Evolutionary conservation across 345 rosid species (phyloP).

Genomic region (Populus deltoides): DNA sequence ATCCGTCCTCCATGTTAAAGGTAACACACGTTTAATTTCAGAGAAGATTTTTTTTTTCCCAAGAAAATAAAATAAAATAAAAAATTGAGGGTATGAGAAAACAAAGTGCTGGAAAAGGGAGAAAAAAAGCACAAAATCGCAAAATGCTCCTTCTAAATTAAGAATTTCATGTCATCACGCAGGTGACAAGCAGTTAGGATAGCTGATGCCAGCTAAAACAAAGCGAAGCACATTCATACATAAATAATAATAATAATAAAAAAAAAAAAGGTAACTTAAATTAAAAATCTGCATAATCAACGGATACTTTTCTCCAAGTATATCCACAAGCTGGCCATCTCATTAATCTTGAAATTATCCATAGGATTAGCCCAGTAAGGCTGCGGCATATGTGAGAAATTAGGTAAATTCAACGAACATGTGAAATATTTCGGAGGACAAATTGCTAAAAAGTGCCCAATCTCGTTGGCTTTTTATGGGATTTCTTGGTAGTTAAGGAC

Average conservation of each 20-base stretch:
- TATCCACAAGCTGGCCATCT: slow-evolving; percentile 12
- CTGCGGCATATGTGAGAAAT: not conserved
- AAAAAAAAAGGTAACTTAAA: too few relatives aligned
- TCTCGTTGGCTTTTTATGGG: not conserved
- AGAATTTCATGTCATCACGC: not conserved
- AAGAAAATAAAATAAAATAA: not conserved
- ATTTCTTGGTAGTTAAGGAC: slow-evolving; percentile 23
- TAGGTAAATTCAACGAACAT: slow-evolving; percentile 3
- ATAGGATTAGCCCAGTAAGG: not conserved
- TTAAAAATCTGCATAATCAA: not conserved
- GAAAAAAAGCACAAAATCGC: not conserved
- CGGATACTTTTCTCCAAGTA: slow-evolving; percentile 7
- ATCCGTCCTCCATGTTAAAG: not conserved
- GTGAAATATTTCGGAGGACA: not conserved
- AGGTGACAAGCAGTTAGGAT: not conserved
- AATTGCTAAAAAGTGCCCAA: not conserved
- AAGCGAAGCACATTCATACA: not conserved
- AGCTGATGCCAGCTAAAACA: not conserved
- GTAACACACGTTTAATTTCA: not conserved
- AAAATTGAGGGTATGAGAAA: not conserved
- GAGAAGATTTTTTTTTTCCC: too few relatives aligned
- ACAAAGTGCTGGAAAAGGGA: not conserved
- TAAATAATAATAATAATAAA: too few relatives aligned
- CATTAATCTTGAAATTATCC: slow-evolving; percentile 9
- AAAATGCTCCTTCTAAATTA: not conserved